A percentile compares a stretch with the other conserved stretches of the same genome.
These are phyloP conservation scores for Termitomyces sp. DNA, from an alignment of 768 basidiomycete species.

Conservation along the genomic window DNA sequence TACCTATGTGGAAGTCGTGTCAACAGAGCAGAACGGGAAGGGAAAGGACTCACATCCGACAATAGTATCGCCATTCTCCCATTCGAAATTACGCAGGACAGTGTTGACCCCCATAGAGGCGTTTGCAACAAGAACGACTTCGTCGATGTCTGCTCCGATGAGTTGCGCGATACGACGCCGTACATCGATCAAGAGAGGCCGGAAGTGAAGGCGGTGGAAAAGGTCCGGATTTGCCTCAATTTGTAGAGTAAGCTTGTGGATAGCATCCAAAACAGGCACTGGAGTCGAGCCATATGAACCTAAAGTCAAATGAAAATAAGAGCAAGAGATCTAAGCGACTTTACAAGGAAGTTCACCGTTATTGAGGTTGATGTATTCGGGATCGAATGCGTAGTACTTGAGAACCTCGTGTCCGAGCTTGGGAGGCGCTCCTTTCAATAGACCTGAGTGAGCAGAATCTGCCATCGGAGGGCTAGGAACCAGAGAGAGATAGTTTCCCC, in stretches of 20 bases:
- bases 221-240: slow-evolving; percentile 48
- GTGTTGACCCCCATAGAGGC: slow-evolving; percentile 56
- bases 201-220: slow-evolving; percentile 32
- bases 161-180: slow-evolving; percentile 44
- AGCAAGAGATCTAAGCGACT: slow-evolving; percentile 20
- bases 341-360: slow-evolving; percentile 35
- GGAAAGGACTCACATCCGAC: slow-evolving; percentile 35
- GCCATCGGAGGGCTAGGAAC: background rate
- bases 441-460: slow-evolving; percentile 1
- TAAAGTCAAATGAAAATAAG: slow-evolving; percentile 20
- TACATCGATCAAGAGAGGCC: slow-evolving; percentile 24
- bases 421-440: slow-evolving; percentile 24
- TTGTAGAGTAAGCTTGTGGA: slow-evolving; percentile 25
- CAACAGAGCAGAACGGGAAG: background rate
- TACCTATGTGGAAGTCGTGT: slow-evolving; percentile 1
- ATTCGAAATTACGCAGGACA: slow-evolving; percentile 54
- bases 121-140: slow-evolving; percentile 49
- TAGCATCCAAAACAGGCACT: slow-evolving; percentile 35
- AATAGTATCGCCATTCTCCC: slow-evolving; percentile 58
- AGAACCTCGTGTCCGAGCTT: slow-evolving; percentile 52
- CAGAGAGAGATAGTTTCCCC: background rate
- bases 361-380: slow-evolving; percentile 61
- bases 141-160: slow-evolving; percentile 39
- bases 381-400: slow-evolving; percentile 50
- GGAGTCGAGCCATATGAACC: slow-evolving; percentile 51